These are phyloP conservation scores for Amanita thiersii DNA, from an alignment of 768 basidiomycete genomes.

Conservation along the genomic window DNA sequence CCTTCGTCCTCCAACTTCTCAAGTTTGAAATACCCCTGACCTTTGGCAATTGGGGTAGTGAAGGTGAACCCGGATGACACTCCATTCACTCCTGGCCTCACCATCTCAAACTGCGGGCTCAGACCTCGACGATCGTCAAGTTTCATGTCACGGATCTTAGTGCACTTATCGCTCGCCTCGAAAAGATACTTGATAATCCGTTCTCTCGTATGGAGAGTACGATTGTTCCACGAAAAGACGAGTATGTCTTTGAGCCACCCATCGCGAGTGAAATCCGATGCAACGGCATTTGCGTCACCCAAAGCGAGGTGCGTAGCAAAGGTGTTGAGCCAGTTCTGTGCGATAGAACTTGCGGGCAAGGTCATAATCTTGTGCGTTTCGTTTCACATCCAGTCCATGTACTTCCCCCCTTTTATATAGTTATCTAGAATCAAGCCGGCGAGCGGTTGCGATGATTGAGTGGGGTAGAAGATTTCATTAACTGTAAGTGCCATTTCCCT, in stretches of 20 bases:
- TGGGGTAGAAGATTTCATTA: too few species aligned
- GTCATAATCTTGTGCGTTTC: too few species aligned
- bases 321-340: constrained; percentile 19
- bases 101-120: constrained; percentile 12
- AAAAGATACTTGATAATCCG: constrained; percentile 27
- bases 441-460: too few species aligned
- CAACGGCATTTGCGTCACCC: constrained; percentile 15
- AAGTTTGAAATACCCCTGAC: constrained; percentile 27
- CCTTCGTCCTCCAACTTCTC: constrained; percentile 12
- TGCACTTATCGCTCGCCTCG: constrained; percentile 12
- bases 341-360: constrained; percentile 11
- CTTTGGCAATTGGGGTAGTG: constrained; percentile 22
- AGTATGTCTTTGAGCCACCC: constrained; percentile 36
- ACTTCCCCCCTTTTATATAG: too few species aligned
- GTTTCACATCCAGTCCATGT: too few species aligned
- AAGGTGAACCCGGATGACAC: constrained; percentile 30
- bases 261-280: constrained; percentile 20
- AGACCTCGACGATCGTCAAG: constrained; percentile 18
- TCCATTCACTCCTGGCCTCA: constrained; percentile 12
- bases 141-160: constrained; percentile 17
- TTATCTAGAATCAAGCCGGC: too few species aligned
- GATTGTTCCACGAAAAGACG: constrained; percentile 34
- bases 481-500: too few species aligned
- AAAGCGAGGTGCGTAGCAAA: constrained; percentile 15
- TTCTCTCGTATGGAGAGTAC: constrained; percentile 24